A percentile compares a stretch with the other conserved stretches of the same genome.
These are phyloP conservation scores for Suillus clintonianus DNA, from an alignment of 768 basidiomycete species.

Conservation along the genomic window DNA sequence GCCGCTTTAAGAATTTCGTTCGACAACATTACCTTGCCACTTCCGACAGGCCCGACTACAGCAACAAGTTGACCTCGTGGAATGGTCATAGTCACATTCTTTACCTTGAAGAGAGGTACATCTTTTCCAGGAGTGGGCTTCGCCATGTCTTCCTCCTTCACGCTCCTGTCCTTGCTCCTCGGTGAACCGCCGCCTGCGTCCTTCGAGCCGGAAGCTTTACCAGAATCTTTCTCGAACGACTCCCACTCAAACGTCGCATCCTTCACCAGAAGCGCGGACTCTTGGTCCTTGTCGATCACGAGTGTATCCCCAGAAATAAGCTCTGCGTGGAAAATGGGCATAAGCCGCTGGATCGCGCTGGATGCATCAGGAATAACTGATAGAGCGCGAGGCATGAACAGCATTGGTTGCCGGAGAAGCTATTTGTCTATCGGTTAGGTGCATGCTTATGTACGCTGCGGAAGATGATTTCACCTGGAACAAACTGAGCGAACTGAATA, in stretches of 20 bases:
- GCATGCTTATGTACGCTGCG: background rate
- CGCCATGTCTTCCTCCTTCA: constrained; percentile 10
- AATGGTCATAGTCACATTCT: constrained; percentile 51
- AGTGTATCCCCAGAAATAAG: constrained; percentile 44
- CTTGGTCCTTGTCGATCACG: constrained; percentile 44
- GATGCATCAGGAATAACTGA: constrained; percentile 65
- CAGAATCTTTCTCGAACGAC: constrained; percentile 18
- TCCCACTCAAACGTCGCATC: constrained; percentile 73
- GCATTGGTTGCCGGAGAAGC: constrained; percentile 69
- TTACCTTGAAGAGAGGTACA: constrained; percentile 44
- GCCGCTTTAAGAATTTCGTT: background rate
- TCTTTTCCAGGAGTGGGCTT: constrained; percentile 9
- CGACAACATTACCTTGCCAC: constrained; percentile 49
- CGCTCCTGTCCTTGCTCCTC: background rate
- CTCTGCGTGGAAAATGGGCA: constrained; percentile 51
- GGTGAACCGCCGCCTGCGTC: background rate
- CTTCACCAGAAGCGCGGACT: constrained; percentile 51
- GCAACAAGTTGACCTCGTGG: constrained; percentile 61
- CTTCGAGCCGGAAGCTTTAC: background rate
- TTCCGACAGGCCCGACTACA: constrained; percentile 72
- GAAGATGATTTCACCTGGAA: constrained; percentile 43
- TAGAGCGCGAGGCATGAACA: constrained; percentile 63
- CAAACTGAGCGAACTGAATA: constrained; percentile 68
- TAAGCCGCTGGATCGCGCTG: constrained; percentile 58
- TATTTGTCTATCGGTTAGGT: constrained; percentile 18